Conservation (phyloP, 164 flowering plant genomes). For the Cinnamomum micranthum region DNA sequence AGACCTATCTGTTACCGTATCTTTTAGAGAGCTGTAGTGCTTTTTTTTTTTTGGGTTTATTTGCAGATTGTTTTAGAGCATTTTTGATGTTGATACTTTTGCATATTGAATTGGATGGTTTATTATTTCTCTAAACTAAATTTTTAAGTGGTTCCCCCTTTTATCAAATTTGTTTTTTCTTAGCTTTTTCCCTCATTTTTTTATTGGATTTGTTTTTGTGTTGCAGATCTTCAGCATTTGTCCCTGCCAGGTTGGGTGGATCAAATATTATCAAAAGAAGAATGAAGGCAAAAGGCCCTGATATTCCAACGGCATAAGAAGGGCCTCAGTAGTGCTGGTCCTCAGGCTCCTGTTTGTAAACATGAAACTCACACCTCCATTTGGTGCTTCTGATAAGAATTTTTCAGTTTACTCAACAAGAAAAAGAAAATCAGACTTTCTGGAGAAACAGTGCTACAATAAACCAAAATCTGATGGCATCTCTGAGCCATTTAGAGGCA, state of each 20-base stretch:
- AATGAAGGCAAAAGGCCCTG: constrained; percentile 11
- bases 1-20: too few relatives aligned
- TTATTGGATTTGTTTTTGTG: not conserved
- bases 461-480: not conserved
- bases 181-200: not conserved
- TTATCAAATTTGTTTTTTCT: not conserved
- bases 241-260: not conserved
- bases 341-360: constrained; percentile 10
- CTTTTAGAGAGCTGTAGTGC: too few relatives aligned
- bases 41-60: too few relatives aligned
- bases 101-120: too few relatives aligned
- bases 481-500: constrained; percentile 7
- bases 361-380: constrained; percentile 9
- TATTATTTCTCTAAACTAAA: too few relatives aligned
- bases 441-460: constrained; percentile 11
- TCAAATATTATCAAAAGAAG: not conserved
- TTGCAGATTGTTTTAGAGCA: too few relatives aligned
- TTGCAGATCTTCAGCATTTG: constrained; percentile 2
- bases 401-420: constrained; percentile 16
- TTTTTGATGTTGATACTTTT: too few relatives aligned
- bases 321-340: constrained; percentile 6
- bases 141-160: too few relatives aligned
- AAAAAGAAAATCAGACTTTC: constrained; percentile 27
- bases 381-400: constrained; percentile 13
- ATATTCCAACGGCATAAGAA: constrained; percentile 5